Percentiles rank a stretch among this genome's conserved stretches.
Evolutionary conservation across 208 protist genomes (phyloP).

Genomic region (Trypanosoma cruzi): DNA sequence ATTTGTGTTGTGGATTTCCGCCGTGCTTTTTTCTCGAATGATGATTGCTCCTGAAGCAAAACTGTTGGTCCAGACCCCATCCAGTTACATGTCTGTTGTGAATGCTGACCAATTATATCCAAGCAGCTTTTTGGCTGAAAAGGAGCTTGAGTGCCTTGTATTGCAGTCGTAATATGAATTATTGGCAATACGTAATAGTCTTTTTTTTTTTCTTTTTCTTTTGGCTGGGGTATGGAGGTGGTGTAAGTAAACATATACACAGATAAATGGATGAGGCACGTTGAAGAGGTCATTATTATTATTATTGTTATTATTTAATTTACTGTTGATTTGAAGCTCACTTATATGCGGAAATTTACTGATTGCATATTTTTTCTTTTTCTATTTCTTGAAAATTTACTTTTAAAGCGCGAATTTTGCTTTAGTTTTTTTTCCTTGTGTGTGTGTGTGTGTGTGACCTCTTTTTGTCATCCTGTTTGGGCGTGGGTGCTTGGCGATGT

Average conservation of each 20-base stretch:
- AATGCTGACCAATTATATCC: conserved; percentile 29
- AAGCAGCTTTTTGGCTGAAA: conserved; percentile 13
- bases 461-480: conserved; percentile 15
- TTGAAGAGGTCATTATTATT: too few relatives aligned
- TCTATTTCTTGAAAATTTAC: too few relatives aligned
- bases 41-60: neutral
- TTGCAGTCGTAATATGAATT: too few relatives aligned
- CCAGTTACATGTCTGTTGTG: conserved; percentile 12
- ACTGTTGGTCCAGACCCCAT: conserved; percentile 12
- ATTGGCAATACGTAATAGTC: too few relatives aligned
- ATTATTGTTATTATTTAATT: too few relatives aligned
- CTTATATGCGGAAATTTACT: too few relatives aligned
- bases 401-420: too few relatives aligned
- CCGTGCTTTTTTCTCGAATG: conserved; percentile 1
- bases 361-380: too few relatives aligned
- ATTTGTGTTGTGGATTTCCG: conserved; percentile 22
- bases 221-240: too few relatives aligned
- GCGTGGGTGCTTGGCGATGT: neutral
- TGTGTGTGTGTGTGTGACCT: neutral
- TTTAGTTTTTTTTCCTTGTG: conserved; percentile 1
- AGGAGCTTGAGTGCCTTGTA: conserved; percentile 19
- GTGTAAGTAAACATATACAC: too few relatives aligned
- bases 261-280: too few relatives aligned
- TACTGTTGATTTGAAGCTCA: too few relatives aligned
- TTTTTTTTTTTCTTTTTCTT: conserved; percentile 13